These are phyloP conservation scores for Triangularia verruculosa DNA, from an alignment of 2,329 filamentous ascomycete genomes.

Conservation along the genomic window DNA sequence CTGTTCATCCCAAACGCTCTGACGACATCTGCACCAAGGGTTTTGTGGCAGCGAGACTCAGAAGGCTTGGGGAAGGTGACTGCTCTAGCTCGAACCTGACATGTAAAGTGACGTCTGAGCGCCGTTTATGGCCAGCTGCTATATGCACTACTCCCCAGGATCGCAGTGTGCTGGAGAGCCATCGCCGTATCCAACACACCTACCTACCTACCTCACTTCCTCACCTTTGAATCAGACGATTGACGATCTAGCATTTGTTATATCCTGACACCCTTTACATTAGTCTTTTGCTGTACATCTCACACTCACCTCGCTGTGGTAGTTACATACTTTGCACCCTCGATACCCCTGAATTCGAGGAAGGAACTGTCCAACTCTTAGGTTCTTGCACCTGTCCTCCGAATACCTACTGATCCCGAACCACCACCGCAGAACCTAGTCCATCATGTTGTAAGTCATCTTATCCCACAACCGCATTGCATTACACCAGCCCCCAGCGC, in stretches of 20 bases:
- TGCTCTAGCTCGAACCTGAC: not conserved
- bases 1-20: not conserved
- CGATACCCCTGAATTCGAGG: not conserved
- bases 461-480: not conserved
- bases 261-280: not conserved
- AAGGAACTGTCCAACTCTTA: not conserved
- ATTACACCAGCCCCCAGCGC: not conserved
- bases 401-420: not conserved
- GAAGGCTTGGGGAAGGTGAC: not conserved
- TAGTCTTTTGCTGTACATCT: not conserved
- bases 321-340: too few relatives aligned
- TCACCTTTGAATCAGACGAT: not conserved
- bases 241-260: not conserved
- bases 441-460: slow-evolving; percentile 26
- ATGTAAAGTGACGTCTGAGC: not conserved
- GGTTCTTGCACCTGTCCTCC: not conserved
- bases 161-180: not conserved
- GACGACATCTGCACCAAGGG: not conserved
- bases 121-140: not conserved
- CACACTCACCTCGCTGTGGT: too few relatives aligned
- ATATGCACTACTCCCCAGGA: not conserved
- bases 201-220: not conserved
- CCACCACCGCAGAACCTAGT: not conserved
- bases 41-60: not conserved
- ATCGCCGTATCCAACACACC: not conserved